Conservation (phyloP, 306 rosid genomes). For the Inga oerstediana region DNA sequence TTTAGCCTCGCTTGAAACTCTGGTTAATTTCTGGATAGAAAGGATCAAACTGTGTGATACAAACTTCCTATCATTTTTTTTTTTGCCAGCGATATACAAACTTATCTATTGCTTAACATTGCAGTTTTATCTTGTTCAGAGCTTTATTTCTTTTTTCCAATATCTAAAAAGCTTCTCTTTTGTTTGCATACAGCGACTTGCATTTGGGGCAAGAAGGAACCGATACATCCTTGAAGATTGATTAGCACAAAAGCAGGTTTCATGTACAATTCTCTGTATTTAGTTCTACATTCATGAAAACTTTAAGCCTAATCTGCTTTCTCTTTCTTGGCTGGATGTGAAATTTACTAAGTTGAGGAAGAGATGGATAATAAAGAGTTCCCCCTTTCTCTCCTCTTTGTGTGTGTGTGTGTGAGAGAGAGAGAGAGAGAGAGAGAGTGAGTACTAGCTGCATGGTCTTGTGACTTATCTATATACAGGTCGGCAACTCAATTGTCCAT, state of each 20-base stretch:
- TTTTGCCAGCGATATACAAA: no score
- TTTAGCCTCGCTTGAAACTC: not conserved
- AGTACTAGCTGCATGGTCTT: not conserved
- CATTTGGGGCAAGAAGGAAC: conserved; percentile 97
- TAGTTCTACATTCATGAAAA: not conserved
- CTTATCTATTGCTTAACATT: not conserved
- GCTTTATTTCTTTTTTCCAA: not conserved
- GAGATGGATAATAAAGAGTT: not conserved
- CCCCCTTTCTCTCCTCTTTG: not conserved
- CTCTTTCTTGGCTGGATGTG: not conserved
- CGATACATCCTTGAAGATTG: conserved; percentile 76
- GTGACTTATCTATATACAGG: not conserved
- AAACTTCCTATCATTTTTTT: not conserved
- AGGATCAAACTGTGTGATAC: not conserved
- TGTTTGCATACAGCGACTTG: conserved; percentile 65
- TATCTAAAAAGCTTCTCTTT: conserved; percentile 15
- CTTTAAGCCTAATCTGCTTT: not conserved
- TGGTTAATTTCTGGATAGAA: not conserved
- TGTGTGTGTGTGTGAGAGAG: not conserved
- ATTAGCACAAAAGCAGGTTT: conserved; percentile 28
- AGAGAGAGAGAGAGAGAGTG: not conserved
- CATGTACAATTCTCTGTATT: conserved; percentile 13
- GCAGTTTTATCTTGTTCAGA: not conserved
- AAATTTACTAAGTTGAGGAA: not conserved
- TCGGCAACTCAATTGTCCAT: not conserved